Conservation (phyloP, 106 monocot species). For the Allium fistulosum region DNA sequence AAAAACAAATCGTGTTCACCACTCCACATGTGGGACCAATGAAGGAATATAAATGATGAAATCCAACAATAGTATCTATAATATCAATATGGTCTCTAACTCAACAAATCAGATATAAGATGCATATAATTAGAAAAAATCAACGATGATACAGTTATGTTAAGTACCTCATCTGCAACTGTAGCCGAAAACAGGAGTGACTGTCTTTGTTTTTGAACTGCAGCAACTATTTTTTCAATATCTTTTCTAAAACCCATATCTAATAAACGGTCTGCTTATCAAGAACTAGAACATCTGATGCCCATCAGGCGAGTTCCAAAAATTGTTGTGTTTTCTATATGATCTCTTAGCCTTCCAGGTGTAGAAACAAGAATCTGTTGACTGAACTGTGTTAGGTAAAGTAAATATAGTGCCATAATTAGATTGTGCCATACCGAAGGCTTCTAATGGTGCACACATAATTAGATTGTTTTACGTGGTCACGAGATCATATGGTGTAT, state of each 20-base stretch:
- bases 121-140: slow-evolving; percentile 1
- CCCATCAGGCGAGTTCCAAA: slow-evolving; percentile 62
- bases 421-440: too few species aligned
- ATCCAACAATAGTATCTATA: too few species aligned
- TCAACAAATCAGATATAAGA: neutral
- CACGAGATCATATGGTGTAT: too few species aligned
- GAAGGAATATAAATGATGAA: too few species aligned
- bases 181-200: slow-evolving; percentile 84
- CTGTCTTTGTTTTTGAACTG: slow-evolving; percentile 69
- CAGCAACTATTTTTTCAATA: slow-evolving; percentile 74
- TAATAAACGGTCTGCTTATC: slow-evolving; percentile 70
- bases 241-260: slow-evolving; percentile 83
- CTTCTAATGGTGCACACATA: too few species aligned
- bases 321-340: slow-evolving; percentile 89
- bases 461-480: too few species aligned
- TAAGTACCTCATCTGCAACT: slow-evolving; percentile 65
- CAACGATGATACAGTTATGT: neutral
- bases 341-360: slow-evolving; percentile 94
- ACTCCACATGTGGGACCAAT: too few species aligned
- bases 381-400: neutral
- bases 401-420: neutral
- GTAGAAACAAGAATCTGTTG: slow-evolving; percentile 85
- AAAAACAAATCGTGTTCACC: too few species aligned
- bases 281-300: slow-evolving; percentile 68
- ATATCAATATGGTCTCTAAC: too few species aligned